Evolutionary conservation across 2,329 filamentous ascomycete species (phyloP).

Genomic region (Alternaria brassicicola): DNA sequence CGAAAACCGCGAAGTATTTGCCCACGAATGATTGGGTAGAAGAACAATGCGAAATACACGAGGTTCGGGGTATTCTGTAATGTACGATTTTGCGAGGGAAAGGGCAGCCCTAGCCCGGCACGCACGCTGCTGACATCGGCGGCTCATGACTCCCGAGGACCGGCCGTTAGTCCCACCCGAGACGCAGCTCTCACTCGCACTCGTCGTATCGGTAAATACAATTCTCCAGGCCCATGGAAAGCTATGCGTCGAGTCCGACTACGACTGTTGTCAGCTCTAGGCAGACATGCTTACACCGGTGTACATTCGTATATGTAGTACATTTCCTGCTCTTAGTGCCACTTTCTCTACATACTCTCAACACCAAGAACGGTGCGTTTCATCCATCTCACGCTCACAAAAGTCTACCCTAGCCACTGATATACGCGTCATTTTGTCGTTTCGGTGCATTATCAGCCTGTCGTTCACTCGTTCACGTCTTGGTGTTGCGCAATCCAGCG

Average conservation of each 20-base stretch:
- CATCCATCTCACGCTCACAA: neutral
- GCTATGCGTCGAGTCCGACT: neutral
- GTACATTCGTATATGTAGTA: neutral
- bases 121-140: neutral
- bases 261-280: neutral
- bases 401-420: neutral
- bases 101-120: neutral
- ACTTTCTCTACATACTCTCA: neutral
- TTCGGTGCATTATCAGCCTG: neutral
- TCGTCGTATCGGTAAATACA: neutral
- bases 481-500: slow-evolving; percentile 4
- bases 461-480: neutral
- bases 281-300: neutral
- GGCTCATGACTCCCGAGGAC: neutral
- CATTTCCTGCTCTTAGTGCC: neutral
- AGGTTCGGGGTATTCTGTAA: neutral
- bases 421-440: neutral
- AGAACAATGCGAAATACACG: neutral
- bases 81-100: neutral
- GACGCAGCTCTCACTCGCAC: neutral
- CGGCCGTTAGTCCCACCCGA: neutral
- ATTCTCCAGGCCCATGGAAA: neutral
- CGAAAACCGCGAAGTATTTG: neutral
- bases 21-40: neutral
- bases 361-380: neutral